These are phyloP conservation scores for Coleophoma crateriformis DNA, from an alignment of 2,329 filamentous ascomycete genomes.

Conservation along the genomic window DNA sequence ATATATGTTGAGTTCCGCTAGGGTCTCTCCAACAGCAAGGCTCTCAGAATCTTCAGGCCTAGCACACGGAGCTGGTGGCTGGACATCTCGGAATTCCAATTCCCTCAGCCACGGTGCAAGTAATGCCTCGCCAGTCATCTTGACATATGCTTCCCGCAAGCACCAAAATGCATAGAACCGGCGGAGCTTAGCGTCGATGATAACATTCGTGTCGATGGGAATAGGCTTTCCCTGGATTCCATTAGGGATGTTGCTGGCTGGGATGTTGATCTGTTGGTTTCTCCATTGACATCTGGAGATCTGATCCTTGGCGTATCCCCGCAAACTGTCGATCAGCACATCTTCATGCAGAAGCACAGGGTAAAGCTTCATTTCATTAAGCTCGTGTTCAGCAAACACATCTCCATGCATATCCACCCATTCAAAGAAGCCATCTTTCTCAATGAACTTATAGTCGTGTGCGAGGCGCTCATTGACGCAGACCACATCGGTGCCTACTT, in stretches of 20 bases:
- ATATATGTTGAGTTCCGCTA: conserved; percentile 14
- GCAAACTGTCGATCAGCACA: conserved; percentile 3
- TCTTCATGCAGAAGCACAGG: conserved; percentile 10
- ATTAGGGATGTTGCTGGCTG: conserved; percentile 3
- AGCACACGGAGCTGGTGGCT: conserved; percentile 11
- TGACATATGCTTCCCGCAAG: conserved; percentile 75
- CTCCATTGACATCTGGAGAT: conserved; percentile 21
- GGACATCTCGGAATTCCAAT: conserved; percentile 61
- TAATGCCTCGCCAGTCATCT: conserved; percentile 75
- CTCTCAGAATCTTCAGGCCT: conserved; percentile 4
- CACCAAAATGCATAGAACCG: conserved; percentile 76
- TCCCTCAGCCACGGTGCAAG: conserved; percentile 67
- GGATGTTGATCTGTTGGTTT: conserved; percentile 11
- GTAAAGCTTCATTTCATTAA: conserved; percentile 50
- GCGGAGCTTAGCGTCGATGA: conserved; percentile 58
- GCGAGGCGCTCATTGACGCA: conserved; percentile 64
- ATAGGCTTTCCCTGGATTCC: conserved; percentile 6
- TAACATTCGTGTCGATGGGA: conserved; percentile 20
- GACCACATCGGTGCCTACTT: conserved; percentile 72
- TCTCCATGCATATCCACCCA: conserved; percentile 71
- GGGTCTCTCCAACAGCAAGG: conserved; percentile 16
- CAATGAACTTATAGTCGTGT: conserved; percentile 54
- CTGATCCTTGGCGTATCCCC: conserved; percentile 9
- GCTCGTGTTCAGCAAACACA: conserved; percentile 60
- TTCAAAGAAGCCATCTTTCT: conserved; percentile 52